These are phyloP conservation scores for Leishmania gerbilli DNA, from an alignment of 208 protist genomes.

Conservation along the genomic window DNA sequence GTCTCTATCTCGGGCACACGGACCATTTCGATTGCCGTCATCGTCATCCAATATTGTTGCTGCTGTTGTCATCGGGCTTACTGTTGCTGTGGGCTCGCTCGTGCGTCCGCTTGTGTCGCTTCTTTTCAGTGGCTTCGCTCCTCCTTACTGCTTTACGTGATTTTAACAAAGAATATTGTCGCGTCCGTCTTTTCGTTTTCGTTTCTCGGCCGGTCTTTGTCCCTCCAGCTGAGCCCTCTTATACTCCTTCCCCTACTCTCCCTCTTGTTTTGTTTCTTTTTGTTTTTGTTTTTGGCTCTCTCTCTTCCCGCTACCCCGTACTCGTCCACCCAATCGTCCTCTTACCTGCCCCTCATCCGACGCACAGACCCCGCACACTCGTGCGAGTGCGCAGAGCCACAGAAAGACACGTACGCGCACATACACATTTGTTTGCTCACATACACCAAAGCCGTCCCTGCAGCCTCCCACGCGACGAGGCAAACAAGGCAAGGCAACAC, in stretches of 20 bases:
- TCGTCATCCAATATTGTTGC: not conserved
- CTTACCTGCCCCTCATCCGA: not conserved
- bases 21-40: not conserved
- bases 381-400: not conserved
- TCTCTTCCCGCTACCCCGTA: not conserved
- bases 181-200: not conserved
- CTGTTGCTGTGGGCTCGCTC: too few species aligned
- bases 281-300: not conserved
- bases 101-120: not conserved
- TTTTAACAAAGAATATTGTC: too few species aligned
- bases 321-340: not conserved
- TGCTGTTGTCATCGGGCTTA: too few species aligned
- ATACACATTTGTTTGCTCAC: not conserved
- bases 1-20: not conserved
- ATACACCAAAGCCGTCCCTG: not conserved
- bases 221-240: not conserved
- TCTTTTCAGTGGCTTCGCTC: not conserved
- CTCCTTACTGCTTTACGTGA: not conserved
- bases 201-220: not conserved
- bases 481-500: not conserved
- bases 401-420: not conserved
- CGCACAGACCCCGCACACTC: not conserved
- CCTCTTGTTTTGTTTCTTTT: not conserved
- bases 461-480: not conserved
- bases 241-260: not conserved